Evolutionary conservation across 768 basidiomycete species (phyloP), one percentile per base, ranked within the genome.

Genomic region (Dacryopinax primogenitus): DNA sequence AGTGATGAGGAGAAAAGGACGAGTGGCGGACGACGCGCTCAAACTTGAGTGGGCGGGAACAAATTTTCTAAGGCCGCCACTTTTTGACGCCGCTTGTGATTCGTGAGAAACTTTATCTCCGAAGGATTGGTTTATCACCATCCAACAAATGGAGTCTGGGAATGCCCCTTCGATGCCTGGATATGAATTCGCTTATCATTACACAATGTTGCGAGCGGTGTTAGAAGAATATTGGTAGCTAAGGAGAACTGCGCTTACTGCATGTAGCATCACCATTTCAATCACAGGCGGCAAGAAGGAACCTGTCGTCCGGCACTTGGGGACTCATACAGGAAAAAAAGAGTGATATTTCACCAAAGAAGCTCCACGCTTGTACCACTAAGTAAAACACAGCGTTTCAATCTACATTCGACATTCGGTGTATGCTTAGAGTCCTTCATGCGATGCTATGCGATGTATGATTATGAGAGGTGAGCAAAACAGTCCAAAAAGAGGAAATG

Each of bases 21-120:
- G n/a, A n/a, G 37, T 39, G 37, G 51, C 51, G 18, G 18, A 58
- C 51, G 51, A 58, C 51, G 51, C 51, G 51, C 51, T 58, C 51
- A 11, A 58, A 58, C 51, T 58, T 58, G 51, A 47, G 51, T 30
- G n/a, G n/a, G 51, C 51, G 51, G 51, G 32, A 21, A 30, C 51
- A 15, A 58, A 58, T 28, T 58, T 58, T 58, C 51, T 23, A 30
- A 6, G 11, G 30, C 51, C 51, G 51, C 51, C 51, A 58, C 51
- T 18, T 11, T 21, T 30, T 15, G n/a, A n/a, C n/a, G 11, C 12
- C 11, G 37, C 37, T 39, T 39, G 37, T 39, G 37, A 39, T 11
- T 39, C 37, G 37, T n/a, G n/a, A n/a, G n/a, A n/a, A n/a, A n/a
- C n/a, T n/a, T n/a, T n/a, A n/a, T n/a, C n/a, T n/a, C n/a, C n/a